Base-by-base conservation (phyloP, 2,329 filamentous ascomycete genomes). In the Chrysosporium keratinophilum region DNA sequence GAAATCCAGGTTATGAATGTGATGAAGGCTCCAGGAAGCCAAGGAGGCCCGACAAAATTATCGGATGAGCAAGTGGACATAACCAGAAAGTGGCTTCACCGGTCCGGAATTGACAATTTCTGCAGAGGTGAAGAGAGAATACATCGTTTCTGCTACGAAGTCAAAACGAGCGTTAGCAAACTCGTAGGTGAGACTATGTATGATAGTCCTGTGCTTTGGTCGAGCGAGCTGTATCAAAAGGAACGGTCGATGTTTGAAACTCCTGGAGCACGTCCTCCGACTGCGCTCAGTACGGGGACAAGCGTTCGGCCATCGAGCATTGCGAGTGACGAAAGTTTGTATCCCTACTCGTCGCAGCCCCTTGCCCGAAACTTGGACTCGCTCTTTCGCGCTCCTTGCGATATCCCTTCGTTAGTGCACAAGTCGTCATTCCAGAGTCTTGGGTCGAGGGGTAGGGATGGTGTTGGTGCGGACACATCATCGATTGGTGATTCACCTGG, bases 51-150 rank as follows among this genome's bases (percentile, higher is more conserved):
- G 0, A 95, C 94, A 68, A 98, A 98, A 68, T 78, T 98, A 11
- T 90, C 88, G n/a, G 91, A 97, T 65, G 88, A 95, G 53, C 93
- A 97, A 67, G 84, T 90, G 0, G 88, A 94, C 50, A 83, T 89
- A 60, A 95, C 89, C 0, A 74, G 79, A 17, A 81, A 82, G 54
- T 98, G 91, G 88, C 76, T 97, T 51, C 82, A 85, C 47, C 82
- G 86, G 60, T 85, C 84, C 59, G 82, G 83, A 12, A 84, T 97
- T 33, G 88, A 94, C 66, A 95, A 95, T 64, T 91, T 97, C 61
- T 98, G 93, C 70, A 85, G 83, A 61, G 93, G 91, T 5, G 93
- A 98, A 67, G 93, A 98, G 70, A 77, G 93, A 49, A 91, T 98
- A 35, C 93, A 97, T 66, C 83, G 90, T 10, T 93, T 98, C 68